These are phyloP conservation scores for Thermothielavioides terrestris DNA, from an alignment of 495 filamentous ascomycete genomes.

Conservation along the genomic window DNA sequence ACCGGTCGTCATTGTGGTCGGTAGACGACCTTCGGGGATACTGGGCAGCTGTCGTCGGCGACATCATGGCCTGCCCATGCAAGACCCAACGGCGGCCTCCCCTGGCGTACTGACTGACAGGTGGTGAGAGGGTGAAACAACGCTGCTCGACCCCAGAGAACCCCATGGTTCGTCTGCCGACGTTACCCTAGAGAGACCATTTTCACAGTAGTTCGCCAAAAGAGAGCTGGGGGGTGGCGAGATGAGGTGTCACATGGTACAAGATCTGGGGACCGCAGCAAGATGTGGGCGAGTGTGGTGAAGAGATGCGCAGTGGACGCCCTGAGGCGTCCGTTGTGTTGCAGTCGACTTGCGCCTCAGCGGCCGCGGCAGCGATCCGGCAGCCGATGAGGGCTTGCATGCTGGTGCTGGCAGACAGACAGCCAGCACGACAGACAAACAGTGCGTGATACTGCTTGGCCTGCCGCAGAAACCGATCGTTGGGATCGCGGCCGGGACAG, in stretches of 20 bases:
- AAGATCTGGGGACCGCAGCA: constrained; percentile 28
- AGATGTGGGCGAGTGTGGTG: constrained; percentile 25
- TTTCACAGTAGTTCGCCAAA: constrained; percentile 14
- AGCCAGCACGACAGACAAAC: constrained; percentile 14
- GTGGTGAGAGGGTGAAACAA: constrained; percentile 23
- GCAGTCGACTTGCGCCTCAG: constrained; percentile 11
- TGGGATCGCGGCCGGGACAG: not conserved
- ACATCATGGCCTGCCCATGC: constrained; percentile 9
- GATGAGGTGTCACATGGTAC: constrained; percentile 34
- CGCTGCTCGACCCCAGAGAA: constrained; percentile 12
- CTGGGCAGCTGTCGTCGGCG: not conserved
- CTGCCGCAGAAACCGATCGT: constrained; percentile 6
- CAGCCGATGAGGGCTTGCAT: constrained; percentile 10
- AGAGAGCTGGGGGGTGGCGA: constrained; percentile 15
- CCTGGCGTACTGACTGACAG: constrained; percentile 15
- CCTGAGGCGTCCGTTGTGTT: constrained; percentile 20
- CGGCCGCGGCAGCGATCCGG: constrained; percentile 15
- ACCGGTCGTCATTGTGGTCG: not conserved
- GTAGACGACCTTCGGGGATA: not conserved
- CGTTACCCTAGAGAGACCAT: constrained; percentile 17
- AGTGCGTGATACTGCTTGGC: constrained; percentile 12
- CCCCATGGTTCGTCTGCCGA: constrained; percentile 21
- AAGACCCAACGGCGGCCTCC: constrained; percentile 1
- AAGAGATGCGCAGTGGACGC: constrained; percentile 16
- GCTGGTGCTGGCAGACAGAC: constrained; percentile 18